Percentiles rank a stretch among this genome's conserved stretches.
These are phyloP conservation scores for Coniella lustricola DNA, from an alignment of 2,329 filamentous ascomycete species.

Conservation along the genomic window DNA sequence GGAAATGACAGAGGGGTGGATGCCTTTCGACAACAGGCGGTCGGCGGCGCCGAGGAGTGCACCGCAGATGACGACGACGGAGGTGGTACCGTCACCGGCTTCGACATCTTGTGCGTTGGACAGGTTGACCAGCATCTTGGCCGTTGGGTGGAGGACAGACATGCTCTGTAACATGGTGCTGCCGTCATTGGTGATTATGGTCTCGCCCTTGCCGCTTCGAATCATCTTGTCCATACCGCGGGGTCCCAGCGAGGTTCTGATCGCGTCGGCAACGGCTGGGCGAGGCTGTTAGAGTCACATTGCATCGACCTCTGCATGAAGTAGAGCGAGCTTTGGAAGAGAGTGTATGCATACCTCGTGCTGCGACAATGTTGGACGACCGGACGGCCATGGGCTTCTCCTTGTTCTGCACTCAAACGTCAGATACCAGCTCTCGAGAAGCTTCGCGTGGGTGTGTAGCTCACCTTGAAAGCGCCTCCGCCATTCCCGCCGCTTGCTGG, in stretches of 20 bases:
- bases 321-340: conserved; percentile 5
- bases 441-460: conserved; percentile 20
- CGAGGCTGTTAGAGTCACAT: conserved; percentile 4
- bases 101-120: conserved; percentile 97
- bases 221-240: conserved; percentile 99
- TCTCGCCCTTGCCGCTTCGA: conserved; percentile 90
- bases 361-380: conserved; percentile 93
- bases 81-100: conserved; percentile 96
- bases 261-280: conserved; percentile 89
- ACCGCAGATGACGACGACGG: conserved; percentile 95
- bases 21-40: conserved; percentile 81
- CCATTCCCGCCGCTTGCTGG: conserved; percentile 41
- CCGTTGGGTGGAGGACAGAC: conserved; percentile 98
- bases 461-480: conserved; percentile 45
- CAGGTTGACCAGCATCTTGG: conserved; percentile 97
- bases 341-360: conserved; percentile 60
- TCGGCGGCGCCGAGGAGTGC: conserved; percentile 92
- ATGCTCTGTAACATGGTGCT: conserved; percentile 99
- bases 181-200: conserved; percentile 98
- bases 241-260: conserved; percentile 91
- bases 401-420: conserved; percentile 55
- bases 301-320: not conserved
- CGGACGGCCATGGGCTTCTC: conserved; percentile 98
- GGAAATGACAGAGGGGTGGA: conserved; percentile 96
- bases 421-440: conserved; percentile 26